Base-by-base conservation (phyloP, 2,329 filamentous ascomycete genomes). In the Fusarium staphyleae region DNA sequence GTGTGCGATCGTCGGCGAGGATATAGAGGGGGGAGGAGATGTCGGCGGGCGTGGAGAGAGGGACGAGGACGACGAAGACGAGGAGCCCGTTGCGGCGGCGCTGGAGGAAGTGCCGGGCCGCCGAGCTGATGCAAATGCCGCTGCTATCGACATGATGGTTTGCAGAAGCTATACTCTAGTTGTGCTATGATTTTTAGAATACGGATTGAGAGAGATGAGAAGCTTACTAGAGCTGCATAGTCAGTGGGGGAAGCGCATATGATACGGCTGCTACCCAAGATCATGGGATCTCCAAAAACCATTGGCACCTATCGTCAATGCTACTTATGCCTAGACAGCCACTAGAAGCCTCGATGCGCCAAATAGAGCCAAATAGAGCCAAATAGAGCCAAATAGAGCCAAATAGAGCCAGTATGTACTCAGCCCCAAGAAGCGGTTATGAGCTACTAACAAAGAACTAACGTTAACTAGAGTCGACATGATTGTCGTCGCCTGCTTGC, bases 11-110 rank as follows among this genome's bases (percentile, higher is more conserved):
- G 65, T 63, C 0, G 64, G 57, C 9, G 63, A 66, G 35, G 63
- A 56, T 40, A 66, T 59, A 32, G 60, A 60, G 5, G 62, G 64
- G 19, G 64, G 64, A 45, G 64, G 64, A 37, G 64, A 66, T 1
- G 64, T 67, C 15, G 64, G 64, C 13, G 58, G 62, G 14, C 57
- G 64, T 22, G 58, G 57, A 33, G 60, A 61, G 32, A 59, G 41
- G 26, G 63, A 64, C 33, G 62, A 60, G 9, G 60, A 48, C 6
- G 62, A 55, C 1, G 58, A 61, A 16, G 63, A 62, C 0, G 63
- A 60, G n/a, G 62, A 53, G n/a, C 50, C 52, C 24, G 34, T 44
- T 15, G 51, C 50, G 15, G 48, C 40, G 6, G 60, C 33, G 33
- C 34, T 35, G 45, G 54, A 28, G 28, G 36, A 37, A 34, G 57